These are phyloP conservation scores for Pneumocystis wakefieldiae DNA, from an alignment of 1,139 yeast species.

Conservation along the genomic window DNA sequence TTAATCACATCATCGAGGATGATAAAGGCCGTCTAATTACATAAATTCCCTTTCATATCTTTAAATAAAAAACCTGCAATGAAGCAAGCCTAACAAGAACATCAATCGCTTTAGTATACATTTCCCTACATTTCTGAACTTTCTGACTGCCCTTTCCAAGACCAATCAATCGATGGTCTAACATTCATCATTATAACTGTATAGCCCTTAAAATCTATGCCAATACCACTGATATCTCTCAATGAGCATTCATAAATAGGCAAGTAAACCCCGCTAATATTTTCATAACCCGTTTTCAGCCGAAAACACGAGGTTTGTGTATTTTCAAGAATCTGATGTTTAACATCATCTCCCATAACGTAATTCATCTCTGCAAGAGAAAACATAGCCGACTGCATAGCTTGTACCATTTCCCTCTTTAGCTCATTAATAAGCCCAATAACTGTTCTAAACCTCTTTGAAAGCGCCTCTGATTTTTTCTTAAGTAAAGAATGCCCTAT, in stretches of 20 bases:
- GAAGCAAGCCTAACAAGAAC: slow-evolving; percentile 92
- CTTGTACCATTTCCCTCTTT: slow-evolving; percentile 92
- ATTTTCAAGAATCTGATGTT: slow-evolving; percentile 88
- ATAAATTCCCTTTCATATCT: neutral
- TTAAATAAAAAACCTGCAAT: slow-evolving; percentile 25
- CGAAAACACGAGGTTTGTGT: slow-evolving; percentile 77
- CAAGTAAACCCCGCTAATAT: slow-evolving; percentile 86
- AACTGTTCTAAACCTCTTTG: slow-evolving; percentile 90
- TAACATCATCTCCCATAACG: slow-evolving; percentile 91
- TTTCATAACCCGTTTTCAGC: slow-evolving; percentile 84
- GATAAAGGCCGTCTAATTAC: slow-evolving; percentile 71
- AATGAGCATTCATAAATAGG: slow-evolving; percentile 58
- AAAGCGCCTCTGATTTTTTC: slow-evolving; percentile 91
- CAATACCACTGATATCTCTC: slow-evolving; percentile 28
- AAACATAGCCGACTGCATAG: slow-evolving; percentile 96
- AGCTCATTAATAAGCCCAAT: slow-evolving; percentile 90
- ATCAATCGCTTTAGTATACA: slow-evolving; percentile 88
- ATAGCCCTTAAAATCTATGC: neutral
- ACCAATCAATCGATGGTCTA: slow-evolving; percentile 91
- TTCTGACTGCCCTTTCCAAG: slow-evolving; percentile 98
- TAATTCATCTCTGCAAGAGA: slow-evolving; percentile 93
- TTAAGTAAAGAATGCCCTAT: slow-evolving; percentile 88
- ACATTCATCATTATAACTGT: slow-evolving; percentile 41
- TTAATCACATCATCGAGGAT: slow-evolving; percentile 94
- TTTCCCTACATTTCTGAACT: slow-evolving; percentile 84